These are phyloP conservation scores for Diaporthe batatas DNA, from an alignment of 2,329 filamentous ascomycete genomes.

Conservation along the genomic window DNA sequence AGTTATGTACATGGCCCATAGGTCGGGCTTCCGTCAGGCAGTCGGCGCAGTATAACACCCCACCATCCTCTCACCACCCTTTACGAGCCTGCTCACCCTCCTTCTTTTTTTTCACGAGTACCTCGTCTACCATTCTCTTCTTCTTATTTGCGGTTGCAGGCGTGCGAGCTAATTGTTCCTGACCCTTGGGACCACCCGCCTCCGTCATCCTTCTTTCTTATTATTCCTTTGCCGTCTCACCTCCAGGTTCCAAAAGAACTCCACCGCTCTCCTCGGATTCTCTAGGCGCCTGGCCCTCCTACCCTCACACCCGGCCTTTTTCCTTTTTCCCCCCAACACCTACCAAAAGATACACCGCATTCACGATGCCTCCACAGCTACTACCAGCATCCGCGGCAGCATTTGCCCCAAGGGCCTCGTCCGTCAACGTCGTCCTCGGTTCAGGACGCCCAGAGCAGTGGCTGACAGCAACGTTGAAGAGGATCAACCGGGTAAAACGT, in stretches of 20 bases:
- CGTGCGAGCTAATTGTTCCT: conserved; percentile 69
- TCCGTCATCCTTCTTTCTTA: conserved; percentile 60
- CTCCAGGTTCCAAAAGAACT: conserved; percentile 53
- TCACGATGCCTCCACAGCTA: conserved; percentile 87
- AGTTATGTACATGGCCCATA: conserved; percentile 32
- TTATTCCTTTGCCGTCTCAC: conserved; percentile 53
- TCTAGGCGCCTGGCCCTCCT: conserved; percentile 37
- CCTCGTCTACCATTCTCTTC: conserved; percentile 71
- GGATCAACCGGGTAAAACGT: conserved; percentile 96
- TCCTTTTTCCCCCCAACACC: conserved; percentile 35
- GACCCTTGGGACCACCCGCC: conserved; percentile 67
- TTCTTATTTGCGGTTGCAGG: conserved; percentile 70
- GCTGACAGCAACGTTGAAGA: conserved; percentile 96
- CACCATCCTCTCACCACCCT: conserved; percentile 60
- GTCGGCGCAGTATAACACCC: conserved; percentile 59
- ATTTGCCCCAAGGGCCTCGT: conserved; percentile 90
- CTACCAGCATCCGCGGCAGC: conserved; percentile 95
- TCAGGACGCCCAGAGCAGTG: conserved; percentile 89
- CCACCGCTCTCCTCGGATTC: conserved; percentile 49
- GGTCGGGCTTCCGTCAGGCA: conserved; percentile 43
- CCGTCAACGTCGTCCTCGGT: conserved; percentile 93
- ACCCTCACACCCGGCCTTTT: conserved; percentile 39
- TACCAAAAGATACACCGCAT: conserved; percentile 24
- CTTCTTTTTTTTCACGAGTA: conserved; percentile 67
- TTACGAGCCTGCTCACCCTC: conserved; percentile 61